These are phyloP conservation scores for Exophiala lecanii-corni DNA, from an alignment of 2,329 filamentous ascomycete genomes.

Conservation along the genomic window DNA sequence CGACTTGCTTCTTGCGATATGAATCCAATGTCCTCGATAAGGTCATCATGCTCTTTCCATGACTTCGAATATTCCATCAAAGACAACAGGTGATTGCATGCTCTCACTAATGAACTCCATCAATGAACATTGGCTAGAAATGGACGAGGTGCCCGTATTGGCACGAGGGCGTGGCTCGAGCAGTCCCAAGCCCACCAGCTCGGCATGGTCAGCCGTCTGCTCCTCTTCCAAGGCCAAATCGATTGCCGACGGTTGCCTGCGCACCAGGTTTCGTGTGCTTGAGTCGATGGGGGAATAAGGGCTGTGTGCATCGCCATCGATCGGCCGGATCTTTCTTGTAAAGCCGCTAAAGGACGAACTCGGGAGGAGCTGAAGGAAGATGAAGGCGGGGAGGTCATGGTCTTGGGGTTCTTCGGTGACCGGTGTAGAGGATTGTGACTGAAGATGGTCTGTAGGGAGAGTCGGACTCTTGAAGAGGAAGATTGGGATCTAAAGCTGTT, in stretches of 20 bases:
- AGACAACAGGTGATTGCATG: constrained; percentile 31
- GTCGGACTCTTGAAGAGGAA: constrained; percentile 18
- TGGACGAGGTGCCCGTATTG: constrained; percentile 20
- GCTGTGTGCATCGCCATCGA: constrained; percentile 29
- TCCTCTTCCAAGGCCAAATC: constrained; percentile 43
- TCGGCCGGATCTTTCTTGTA: constrained; percentile 27
- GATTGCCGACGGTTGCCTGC: constrained; percentile 40
- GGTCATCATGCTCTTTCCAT: constrained; percentile 37
- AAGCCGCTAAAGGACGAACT: constrained; percentile 30
- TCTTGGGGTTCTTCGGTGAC: constrained; percentile 9
- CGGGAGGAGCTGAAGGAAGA: constrained; percentile 27
- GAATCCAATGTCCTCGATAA: too few species aligned
- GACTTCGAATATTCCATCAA: constrained; percentile 46
- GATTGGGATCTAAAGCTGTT: constrained; percentile 18
- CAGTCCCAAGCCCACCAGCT: constrained; percentile 38
- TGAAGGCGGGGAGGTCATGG: constrained; percentile 12
- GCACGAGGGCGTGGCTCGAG: constrained; percentile 40
- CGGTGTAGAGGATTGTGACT: constrained; percentile 15
- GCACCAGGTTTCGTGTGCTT: constrained; percentile 30
- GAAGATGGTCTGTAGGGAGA: constrained; percentile 21
- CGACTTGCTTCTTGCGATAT: too few species aligned
- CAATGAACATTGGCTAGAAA: constrained; percentile 16
- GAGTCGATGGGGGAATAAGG: constrained; percentile 5
- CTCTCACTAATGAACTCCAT: constrained; percentile 19
- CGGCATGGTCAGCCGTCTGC: constrained; percentile 35